Conservation (phyloP, 768 basidiomycete genomes). For the Dacryopinax spathularia region DNA sequence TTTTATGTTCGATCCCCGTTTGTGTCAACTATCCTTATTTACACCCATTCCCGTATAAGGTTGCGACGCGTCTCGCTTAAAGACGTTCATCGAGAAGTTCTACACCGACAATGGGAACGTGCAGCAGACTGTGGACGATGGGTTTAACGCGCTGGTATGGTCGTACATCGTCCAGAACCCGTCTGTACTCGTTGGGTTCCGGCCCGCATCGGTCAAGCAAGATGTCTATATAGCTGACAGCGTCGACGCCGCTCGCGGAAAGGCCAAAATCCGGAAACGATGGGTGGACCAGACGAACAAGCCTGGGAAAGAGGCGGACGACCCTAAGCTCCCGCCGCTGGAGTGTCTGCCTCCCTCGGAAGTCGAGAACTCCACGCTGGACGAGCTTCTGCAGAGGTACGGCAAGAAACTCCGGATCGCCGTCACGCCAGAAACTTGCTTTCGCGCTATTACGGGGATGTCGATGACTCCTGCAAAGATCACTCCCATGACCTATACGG, state of each 20-base stretch:
- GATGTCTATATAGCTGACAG: constrained; percentile 73
- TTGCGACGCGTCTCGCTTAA: constrained; percentile 55
- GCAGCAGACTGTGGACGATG: constrained; percentile 53
- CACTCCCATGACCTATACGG: constrained; percentile 71
- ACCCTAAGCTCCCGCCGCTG: constrained; percentile 20
- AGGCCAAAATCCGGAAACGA: constrained; percentile 32
- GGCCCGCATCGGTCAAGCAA: constrained; percentile 42
- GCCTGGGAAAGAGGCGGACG: constrained; percentile 6
- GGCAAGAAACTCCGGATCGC: constrained; percentile 58
- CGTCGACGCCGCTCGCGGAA: constrained; percentile 42
- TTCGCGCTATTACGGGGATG: constrained; percentile 69
- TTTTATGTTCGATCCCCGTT: constrained; percentile 34
- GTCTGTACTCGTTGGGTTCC: constrained; percentile 57
- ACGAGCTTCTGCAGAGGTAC: constrained; percentile 41
- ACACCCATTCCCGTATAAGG: constrained; percentile 32
- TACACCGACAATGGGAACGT: constrained; percentile 33
- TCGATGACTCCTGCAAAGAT: constrained; percentile 52
- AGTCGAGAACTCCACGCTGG: constrained; percentile 39
- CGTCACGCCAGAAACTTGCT: constrained; percentile 57
- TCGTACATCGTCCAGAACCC: constrained; percentile 60
- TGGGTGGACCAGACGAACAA: constrained; percentile 23
- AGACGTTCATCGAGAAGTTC: constrained; percentile 54
- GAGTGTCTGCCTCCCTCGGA: constrained; percentile 28
- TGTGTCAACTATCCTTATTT: constrained; percentile 17
- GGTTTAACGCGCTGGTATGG: constrained; percentile 71